Evolutionary conservation across 768 basidiomycete genomes (phyloP).

Genomic region (Rhodosporidiobolus odoratus): DNA sequence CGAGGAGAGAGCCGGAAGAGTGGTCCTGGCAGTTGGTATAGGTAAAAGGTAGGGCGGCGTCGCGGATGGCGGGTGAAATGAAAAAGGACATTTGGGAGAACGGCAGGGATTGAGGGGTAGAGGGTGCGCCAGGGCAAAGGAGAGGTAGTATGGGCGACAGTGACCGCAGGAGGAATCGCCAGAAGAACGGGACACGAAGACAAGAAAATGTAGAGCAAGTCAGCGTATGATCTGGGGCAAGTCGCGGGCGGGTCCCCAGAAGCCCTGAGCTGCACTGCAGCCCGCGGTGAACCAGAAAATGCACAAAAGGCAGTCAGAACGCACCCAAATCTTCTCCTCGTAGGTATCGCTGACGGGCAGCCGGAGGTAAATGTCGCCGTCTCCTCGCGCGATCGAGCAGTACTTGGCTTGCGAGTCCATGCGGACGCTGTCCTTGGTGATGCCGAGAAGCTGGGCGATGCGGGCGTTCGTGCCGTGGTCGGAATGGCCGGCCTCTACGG

Average conservation of each 20-base stretch:
- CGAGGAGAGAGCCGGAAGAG: slow-evolving; percentile 74
- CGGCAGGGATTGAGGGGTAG: neutral
- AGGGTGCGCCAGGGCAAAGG: no score
- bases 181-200: no score
- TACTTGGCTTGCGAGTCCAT: slow-evolving; percentile 99
- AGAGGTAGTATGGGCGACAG: no score
- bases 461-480: slow-evolving; percentile 72
- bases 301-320: slow-evolving; percentile 36
- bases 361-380: slow-evolving; percentile 74
- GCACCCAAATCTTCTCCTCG: slow-evolving; percentile 91
- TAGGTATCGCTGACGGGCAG: slow-evolving; percentile 73
- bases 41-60: neutral
- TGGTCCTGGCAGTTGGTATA: slow-evolving; percentile 61
- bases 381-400: slow-evolving; percentile 73
- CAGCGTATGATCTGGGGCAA: no score
- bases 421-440: slow-evolving; percentile 62
- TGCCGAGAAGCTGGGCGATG: slow-evolving; percentile 62
- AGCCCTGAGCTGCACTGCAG: no score
- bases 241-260: no score
- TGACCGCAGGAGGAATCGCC: no score
- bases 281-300: no score
- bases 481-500: slow-evolving; percentile 84
- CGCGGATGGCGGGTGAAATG: neutral
- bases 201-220: no score
- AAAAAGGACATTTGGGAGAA: neutral